These are phyloP conservation scores for Camellia oleifera DNA, from an alignment of 179 eudicot species.

Conservation along the genomic window DNA sequence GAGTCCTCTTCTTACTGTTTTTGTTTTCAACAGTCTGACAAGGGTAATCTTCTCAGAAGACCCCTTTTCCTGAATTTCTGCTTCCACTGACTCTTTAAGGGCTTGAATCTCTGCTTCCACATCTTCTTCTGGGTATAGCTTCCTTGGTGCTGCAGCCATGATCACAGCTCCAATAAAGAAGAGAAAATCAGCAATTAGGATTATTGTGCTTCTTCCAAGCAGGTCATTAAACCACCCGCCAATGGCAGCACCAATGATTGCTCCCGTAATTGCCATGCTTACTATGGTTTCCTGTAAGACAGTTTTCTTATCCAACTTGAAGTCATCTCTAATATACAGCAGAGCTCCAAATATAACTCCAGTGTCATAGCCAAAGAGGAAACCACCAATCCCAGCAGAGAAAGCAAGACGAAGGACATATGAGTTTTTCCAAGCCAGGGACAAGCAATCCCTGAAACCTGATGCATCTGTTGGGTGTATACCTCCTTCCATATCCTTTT, in stretches of 20 bases:
- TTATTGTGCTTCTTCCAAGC: slow-evolving; percentile 45
- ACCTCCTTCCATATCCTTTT: slow-evolving; percentile 51
- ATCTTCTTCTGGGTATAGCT: slow-evolving; percentile 50
- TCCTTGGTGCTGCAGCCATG: slow-evolving; percentile 51
- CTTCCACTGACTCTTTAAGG: slow-evolving; percentile 45
- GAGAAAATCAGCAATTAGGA: slow-evolving; percentile 51
- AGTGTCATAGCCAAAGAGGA: slow-evolving; percentile 76
- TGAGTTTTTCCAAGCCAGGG: slow-evolving; percentile 58
- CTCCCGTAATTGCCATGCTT: slow-evolving; percentile 76
- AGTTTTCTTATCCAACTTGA: slow-evolving; percentile 53
- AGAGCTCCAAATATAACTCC: slow-evolving; percentile 79
- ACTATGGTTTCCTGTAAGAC: slow-evolving; percentile 66
- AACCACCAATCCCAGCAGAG: slow-evolving; percentile 82
- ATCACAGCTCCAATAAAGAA: slow-evolving; percentile 51
- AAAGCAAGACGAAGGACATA: slow-evolving; percentile 72
- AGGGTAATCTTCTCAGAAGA: slow-evolving; percentile 14
- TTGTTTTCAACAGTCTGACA: slow-evolving; percentile 32
- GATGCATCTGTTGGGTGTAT: slow-evolving; percentile 44
- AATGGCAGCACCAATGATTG: slow-evolving; percentile 58
- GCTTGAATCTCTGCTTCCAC: slow-evolving; percentile 52
- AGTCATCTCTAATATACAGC: slow-evolving; percentile 68
- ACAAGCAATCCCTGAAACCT: slow-evolving; percentile 58
- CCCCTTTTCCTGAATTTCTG: slow-evolving; percentile 40
- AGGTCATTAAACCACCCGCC: slow-evolving; percentile 68
- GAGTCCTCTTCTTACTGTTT: slow-evolving; percentile 52